Evolutionary conservation across 495 filamentous ascomycete species (phyloP), one percentile per base, ranked within the genome.

Genomic region (Parathielavia hyrcaniae): DNA sequence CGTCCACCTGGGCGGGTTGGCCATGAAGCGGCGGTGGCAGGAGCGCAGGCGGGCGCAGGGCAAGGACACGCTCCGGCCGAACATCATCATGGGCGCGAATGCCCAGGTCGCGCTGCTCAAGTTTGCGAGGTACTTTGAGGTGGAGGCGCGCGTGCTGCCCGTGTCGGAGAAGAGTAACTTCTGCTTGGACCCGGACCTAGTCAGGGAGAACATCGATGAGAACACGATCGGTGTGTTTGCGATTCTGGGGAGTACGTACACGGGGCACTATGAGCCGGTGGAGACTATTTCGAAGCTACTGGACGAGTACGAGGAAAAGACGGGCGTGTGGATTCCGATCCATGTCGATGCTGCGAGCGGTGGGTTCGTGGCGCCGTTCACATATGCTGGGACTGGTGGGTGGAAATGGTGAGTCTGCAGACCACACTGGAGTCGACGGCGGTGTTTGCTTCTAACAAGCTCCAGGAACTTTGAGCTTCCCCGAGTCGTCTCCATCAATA

Each of bases 1-100:
- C 2, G 86, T 90, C 55, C 85, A 87, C 62, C 79, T 90, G 9
- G 87, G 86, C 16, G 87, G 87, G 5, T 69, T 90, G 48, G 86
- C 87, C 9, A 88, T 90, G 86, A 89, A 89, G 75, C 77, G 86
- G 6, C 76, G 84, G 7, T 89, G 87, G 87, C 86, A 89, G 67
- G 83, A 89, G 62, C 78, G 77, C 56, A 74, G 85, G 23, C 69
- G 73, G 45, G 75, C 72, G 1, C 77, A 79, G 50, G 83, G 85
- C 5, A 85, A 88, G 46, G 81, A 86, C 34, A 79, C 79, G 0
- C 71, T 67, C 10, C 80, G 76, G 36, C 86, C 86, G 8, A 90
- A 90, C 66, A 88, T 90, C 64, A 73, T 90, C 59, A 88, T 90
- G 86, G 87, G 86, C 2, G 77, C 84, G 19, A 90, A 90, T 67